These are phyloP conservation scores for Holtermannia corniformis DNA, from an alignment of 768 basidiomycete species.

Conservation along the genomic window DNA sequence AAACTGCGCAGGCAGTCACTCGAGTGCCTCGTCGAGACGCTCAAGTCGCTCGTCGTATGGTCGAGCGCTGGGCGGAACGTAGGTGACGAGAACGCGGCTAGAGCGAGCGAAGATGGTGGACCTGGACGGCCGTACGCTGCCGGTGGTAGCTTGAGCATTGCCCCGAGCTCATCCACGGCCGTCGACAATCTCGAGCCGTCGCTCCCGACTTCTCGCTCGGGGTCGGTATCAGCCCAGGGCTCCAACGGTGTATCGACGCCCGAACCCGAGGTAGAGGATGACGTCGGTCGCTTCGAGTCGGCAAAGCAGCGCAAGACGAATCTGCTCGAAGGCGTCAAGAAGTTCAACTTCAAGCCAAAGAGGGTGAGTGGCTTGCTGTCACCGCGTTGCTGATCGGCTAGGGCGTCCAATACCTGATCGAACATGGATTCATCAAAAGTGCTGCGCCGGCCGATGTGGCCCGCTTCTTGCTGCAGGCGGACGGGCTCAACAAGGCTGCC, in stretches of 20 bases:
- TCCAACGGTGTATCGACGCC: constrained; percentile 46
- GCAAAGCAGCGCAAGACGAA: constrained; percentile 96
- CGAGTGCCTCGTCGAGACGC: constrained; percentile 81
- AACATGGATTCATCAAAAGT: constrained; percentile 74
- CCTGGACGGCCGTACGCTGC: not conserved
- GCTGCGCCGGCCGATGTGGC: constrained; percentile 69
- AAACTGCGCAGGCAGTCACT: constrained; percentile 83
- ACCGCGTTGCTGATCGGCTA: constrained; percentile 32
- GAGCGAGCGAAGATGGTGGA: constrained; percentile 19
- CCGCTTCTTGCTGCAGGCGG: constrained; percentile 70
- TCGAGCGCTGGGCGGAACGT: constrained; percentile 35
- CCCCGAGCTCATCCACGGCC: constrained; percentile 4
- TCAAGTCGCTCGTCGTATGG: constrained; percentile 87
- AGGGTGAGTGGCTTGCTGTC: constrained; percentile 49
- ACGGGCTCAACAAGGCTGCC: constrained; percentile 88
- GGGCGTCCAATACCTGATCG: constrained; percentile 82
- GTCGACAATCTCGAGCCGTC: constrained; percentile 21
- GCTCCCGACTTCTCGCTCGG: constrained; percentile 5
- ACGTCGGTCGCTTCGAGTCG: constrained; percentile 83
- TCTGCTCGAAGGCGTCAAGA: constrained; percentile 85
- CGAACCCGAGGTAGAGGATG: constrained; percentile 75
- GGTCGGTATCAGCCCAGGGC: constrained; percentile 9
- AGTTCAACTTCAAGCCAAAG: constrained; percentile 99
- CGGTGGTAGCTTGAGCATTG: not conserved
- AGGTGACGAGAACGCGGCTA: constrained; percentile 8